Conservation (phyloP, 805 yeast species). For the Candida silvicultrix region DNA sequence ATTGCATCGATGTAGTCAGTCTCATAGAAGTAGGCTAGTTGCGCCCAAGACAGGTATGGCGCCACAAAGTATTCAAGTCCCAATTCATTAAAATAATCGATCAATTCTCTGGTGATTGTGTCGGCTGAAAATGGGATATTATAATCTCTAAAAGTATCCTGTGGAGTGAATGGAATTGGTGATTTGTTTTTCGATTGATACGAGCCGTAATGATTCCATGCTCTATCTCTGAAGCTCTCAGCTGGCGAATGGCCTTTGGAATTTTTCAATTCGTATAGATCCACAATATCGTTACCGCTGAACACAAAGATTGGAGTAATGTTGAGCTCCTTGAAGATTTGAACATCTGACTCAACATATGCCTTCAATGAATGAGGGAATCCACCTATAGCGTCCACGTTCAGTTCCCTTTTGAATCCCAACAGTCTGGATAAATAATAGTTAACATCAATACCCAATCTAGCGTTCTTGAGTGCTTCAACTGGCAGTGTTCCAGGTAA, state of each 20-base stretch:
- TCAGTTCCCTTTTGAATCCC: conserved; percentile 58
- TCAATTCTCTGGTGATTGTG: conserved; percentile 48
- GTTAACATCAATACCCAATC: conserved; percentile 78
- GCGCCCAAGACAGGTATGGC: conserved; percentile 78
- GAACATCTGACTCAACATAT: conserved; percentile 56
- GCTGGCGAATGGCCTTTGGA: conserved; percentile 25
- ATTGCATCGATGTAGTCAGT: conserved; percentile 60
- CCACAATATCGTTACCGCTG: conserved; percentile 49
- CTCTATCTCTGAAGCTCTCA: conserved; percentile 35
- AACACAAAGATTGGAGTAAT: conserved; percentile 80
- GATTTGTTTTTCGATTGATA: conserved; percentile 12
- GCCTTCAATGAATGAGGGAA: conserved; percentile 57
- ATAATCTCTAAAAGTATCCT: conserved; percentile 46
- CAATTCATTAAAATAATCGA: conserved; percentile 47
- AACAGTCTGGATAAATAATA: conserved; percentile 66
- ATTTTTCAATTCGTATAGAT: conserved; percentile 30
- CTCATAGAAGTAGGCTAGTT: conserved; percentile 64
- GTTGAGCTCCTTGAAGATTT: conserved; percentile 49
- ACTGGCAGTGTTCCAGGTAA: conserved; percentile 55
- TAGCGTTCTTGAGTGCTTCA: conserved; percentile 56
- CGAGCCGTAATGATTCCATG: conserved; percentile 34
- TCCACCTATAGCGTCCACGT: conserved; percentile 75
- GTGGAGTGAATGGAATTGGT: conserved; percentile 23
- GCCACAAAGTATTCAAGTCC: conserved; percentile 66
- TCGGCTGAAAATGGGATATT: conserved; percentile 42